Percentiles rank a stretch among this genome's conserved stretches.
phyloP scores from a whole-genome alignment of 2,329 filamentous ascomycete species.

The Cercospora canescens region DNA sequence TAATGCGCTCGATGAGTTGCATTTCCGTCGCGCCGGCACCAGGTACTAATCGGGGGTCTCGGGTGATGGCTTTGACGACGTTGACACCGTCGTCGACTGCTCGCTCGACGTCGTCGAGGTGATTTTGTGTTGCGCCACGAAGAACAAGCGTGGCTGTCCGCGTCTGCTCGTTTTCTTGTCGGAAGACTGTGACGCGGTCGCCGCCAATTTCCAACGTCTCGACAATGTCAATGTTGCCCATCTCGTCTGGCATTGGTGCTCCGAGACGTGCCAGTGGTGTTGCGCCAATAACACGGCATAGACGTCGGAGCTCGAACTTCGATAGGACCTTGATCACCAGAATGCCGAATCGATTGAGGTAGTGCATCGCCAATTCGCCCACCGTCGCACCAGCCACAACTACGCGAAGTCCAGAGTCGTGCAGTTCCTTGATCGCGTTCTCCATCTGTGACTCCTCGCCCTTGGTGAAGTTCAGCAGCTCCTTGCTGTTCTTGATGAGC shows the following conservation, averaged over 20 bases:
- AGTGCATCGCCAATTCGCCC: constrained; percentile 93
- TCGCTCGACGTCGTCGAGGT: constrained; percentile 94
- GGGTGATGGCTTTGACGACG: constrained; percentile 96
- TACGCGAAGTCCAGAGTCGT: constrained; percentile 90
- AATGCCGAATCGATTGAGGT: constrained; percentile 95
- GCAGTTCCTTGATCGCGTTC: constrained; percentile 86
- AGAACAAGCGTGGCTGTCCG: constrained; percentile 93
- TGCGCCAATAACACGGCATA: constrained; percentile 94
- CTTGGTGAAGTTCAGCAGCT: constrained; percentile 98
- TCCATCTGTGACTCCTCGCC: constrained; percentile 94
- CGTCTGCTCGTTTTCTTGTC: constrained; percentile 90
- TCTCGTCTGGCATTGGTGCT: constrained; percentile 99
- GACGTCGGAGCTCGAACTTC: constrained; percentile 93
- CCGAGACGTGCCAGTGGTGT: constrained; percentile 94
- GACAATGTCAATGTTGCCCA: constrained; percentile 91
- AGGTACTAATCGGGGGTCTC: constrained; percentile 85
- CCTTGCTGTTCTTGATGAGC: constrained; percentile 92
- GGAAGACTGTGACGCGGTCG: constrained; percentile 96
- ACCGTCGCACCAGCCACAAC: constrained; percentile 91
- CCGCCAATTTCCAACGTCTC: constrained; percentile 98
- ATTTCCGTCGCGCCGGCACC: constrained; percentile 94
- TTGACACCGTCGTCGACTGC: constrained; percentile 98
- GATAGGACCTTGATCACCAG: constrained; percentile 95
- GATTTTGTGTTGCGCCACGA: constrained; percentile 94
- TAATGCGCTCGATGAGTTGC: constrained; percentile 89